Percentiles rank a stretch among this genome's conserved stretches.
phyloP scores from a whole-genome alignment of 257 asterid genomes.

The Solanum virginianum region DNA sequence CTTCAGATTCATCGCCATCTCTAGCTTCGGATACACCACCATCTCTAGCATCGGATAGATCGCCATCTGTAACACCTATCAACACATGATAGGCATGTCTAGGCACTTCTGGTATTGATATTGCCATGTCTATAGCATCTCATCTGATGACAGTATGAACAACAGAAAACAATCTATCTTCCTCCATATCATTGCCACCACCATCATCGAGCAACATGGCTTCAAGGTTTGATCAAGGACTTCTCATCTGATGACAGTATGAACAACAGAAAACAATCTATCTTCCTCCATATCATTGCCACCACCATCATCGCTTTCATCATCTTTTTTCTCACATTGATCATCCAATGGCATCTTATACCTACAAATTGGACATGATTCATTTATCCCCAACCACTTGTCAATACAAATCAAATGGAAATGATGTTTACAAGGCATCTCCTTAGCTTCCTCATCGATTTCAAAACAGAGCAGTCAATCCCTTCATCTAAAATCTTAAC shows the following conservation, averaged over 20 bases:
- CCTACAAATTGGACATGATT: constrained; percentile 40
- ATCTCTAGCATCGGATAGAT: neutral
- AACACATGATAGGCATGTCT: neutral
- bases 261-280: neutral
- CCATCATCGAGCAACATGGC: too few relatives aligned
- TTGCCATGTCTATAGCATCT: neutral
- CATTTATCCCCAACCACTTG: constrained; percentile 33
- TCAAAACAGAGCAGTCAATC: neutral
- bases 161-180: neutral
- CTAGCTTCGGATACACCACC: too few relatives aligned
- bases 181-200: neutral
- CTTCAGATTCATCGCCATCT: neutral
- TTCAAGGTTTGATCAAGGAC: too few relatives aligned
- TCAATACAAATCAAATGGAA: constrained; percentile 30
- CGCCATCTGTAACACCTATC: neutral
- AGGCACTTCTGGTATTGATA: neutral
- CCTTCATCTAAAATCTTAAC: neutral
- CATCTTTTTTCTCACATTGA: neutral
- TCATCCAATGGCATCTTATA: constrained; percentile 19
- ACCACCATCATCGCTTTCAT: neutral
- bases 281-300: neutral
- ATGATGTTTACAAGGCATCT: constrained; percentile 43
- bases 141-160: neutral
- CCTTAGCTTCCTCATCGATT: constrained; percentile 16
- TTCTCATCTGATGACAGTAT: too few relatives aligned